Percentiles rank a stretch among this genome's conserved stretches.
Evolutionary conservation across 768 basidiomycete genomes (phyloP).

Genomic region (Mycena alexandri): DNA sequence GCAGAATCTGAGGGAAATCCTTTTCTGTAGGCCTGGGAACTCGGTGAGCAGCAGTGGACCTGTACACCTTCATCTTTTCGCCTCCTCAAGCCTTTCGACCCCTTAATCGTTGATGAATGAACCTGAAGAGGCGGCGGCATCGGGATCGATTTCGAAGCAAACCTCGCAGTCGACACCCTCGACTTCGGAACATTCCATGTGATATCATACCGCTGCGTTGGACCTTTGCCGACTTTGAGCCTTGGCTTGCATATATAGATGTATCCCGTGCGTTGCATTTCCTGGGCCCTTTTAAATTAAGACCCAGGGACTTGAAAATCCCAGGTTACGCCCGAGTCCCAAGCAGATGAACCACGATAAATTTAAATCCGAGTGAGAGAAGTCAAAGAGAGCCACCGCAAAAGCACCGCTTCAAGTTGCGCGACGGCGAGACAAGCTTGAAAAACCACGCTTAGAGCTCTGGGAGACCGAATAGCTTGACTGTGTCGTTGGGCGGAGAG

Average conservation of each 20-base stretch:
- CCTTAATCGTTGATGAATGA: background rate
- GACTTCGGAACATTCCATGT: constrained; percentile 2
- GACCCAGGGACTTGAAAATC: too few relatives aligned
- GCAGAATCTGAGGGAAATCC: background rate
- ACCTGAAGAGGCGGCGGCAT: background rate
- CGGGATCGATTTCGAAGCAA: background rate
- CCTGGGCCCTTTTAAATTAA: background rate
- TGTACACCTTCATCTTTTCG: background rate
- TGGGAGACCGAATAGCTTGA: too few relatives aligned
- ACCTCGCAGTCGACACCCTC: background rate
- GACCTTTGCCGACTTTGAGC: constrained; percentile 1
- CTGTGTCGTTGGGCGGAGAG: too few relatives aligned
- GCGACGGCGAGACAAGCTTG: too few relatives aligned
- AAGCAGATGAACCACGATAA: too few relatives aligned
- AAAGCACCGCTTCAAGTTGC: too few relatives aligned
- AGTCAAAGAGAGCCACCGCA: too few relatives aligned
- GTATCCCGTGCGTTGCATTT: background rate
- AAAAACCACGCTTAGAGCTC: too few relatives aligned
- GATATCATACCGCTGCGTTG: too few relatives aligned
- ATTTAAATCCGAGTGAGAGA: too few relatives aligned
- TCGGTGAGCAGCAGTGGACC: background rate
- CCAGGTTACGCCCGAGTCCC: too few relatives aligned
- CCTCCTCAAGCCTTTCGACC: too few relatives aligned
- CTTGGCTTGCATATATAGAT: background rate
- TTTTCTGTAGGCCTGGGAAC: constrained; percentile 3